Percentiles rank a stretch among this genome's conserved stretches.
phyloP scores from a whole-genome alignment of 2,329 filamentous ascomycete species.

The Beauveria medogensis region DNA sequence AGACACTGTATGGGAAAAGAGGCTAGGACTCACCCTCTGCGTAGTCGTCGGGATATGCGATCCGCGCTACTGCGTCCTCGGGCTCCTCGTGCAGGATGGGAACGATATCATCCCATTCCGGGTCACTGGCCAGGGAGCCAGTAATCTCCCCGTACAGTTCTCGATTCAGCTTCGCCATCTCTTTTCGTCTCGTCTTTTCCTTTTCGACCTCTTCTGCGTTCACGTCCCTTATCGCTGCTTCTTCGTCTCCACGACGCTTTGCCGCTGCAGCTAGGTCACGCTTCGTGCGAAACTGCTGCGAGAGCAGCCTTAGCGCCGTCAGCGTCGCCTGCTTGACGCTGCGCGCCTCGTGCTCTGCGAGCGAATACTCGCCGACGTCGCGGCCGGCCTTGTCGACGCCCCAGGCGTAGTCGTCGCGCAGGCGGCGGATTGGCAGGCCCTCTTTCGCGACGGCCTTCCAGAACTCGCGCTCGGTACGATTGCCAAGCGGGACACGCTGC shows the following conservation, averaged over 20 bases:
- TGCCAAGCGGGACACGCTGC: conserved; percentile 26
- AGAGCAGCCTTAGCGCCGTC: conserved; percentile 34
- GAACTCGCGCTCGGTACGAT: conserved; percentile 47
- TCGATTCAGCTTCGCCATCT: conserved; percentile 42
- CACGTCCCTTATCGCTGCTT: conserved; percentile 15
- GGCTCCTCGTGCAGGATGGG: conserved; percentile 82
- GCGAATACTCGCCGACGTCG: conserved; percentile 39
- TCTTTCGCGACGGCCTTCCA: conserved; percentile 50
- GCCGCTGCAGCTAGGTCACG: conserved; percentile 21
- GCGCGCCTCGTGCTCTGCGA: conserved; percentile 37
- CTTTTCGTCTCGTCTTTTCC: conserved; percentile 38
- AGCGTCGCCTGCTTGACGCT: conserved; percentile 34
- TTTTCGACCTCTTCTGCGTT: conserved; percentile 33
- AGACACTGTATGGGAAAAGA: neutral
- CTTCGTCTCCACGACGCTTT: conserved; percentile 13
- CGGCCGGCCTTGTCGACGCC: conserved; percentile 43
- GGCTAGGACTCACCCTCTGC: conserved; percentile 52
- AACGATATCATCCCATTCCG: conserved; percentile 74
- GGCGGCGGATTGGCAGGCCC: conserved; percentile 39
- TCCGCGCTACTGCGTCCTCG: conserved; percentile 76
- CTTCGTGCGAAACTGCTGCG: conserved; percentile 35
- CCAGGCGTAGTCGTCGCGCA: conserved; percentile 36
- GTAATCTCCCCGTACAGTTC: conserved; percentile 45
- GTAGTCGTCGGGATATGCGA: conserved; percentile 86
- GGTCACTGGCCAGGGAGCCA: conserved; percentile 48